Evolutionary conservation across 106 monocot species (phyloP).

Genomic region (Agapanthus africanus): DNA sequence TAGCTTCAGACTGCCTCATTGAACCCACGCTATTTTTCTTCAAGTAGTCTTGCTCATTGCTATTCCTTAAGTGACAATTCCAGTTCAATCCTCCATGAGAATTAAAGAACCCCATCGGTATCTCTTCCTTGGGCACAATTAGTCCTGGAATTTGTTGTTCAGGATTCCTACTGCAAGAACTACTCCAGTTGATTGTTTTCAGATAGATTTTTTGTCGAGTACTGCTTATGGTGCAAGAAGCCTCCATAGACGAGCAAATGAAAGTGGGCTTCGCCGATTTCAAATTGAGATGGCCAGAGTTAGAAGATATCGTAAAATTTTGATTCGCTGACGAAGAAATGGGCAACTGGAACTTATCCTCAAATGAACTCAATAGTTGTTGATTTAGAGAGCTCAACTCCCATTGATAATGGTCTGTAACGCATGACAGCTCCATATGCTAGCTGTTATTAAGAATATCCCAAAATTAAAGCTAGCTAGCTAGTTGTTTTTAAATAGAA

Average conservation of each 20-base stretch:
- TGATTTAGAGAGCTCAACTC: slow-evolving; percentile 22
- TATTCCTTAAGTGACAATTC: not conserved
- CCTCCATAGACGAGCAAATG: slow-evolving; percentile 4
- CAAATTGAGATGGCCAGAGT: not conserved
- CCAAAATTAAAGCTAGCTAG: not conserved
- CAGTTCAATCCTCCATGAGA: not conserved
- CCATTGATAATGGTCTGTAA: slow-evolving; percentile 30
- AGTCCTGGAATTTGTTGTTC: not conserved
- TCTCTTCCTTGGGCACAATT: slow-evolving; percentile 16
- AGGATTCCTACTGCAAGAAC: slow-evolving; percentile 13
- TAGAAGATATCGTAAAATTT: too few species aligned
- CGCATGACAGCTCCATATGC: not conserved
- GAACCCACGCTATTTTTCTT: not conserved
- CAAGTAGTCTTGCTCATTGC: not conserved
- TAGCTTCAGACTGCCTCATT: slow-evolving; percentile 22
- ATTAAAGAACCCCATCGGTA: too few species aligned
- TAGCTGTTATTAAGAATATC: not conserved
- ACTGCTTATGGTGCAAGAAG: not conserved
- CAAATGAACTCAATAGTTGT: slow-evolving; percentile 12
- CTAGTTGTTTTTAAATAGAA: not conserved
- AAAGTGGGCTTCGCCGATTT: too few species aligned
- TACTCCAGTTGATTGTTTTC: slow-evolving; percentile 15
- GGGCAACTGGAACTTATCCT: slow-evolving; percentile 12
- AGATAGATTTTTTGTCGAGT: slow-evolving; percentile 12
- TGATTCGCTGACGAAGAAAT: slow-evolving; percentile 18